Base-by-base conservation (phyloP, 441 rosid genomes). In the Jatropha multifida region DNA sequence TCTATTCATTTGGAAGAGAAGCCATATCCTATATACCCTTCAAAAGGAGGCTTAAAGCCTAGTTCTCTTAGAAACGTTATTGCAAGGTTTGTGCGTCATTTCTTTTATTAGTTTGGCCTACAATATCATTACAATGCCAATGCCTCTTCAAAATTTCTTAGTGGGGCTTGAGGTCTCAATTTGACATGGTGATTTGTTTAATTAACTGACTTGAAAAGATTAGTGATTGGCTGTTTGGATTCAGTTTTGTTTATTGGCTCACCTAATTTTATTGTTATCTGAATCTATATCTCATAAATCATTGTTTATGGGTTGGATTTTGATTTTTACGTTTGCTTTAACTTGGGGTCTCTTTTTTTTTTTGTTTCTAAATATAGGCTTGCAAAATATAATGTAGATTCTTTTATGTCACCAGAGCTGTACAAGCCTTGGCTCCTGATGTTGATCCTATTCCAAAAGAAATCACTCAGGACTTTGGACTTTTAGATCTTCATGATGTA, bases 31-130 rank as follows among this genome's bases (percentile, higher is more conserved):
- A 54, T 12, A 23, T 38, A 26, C 84, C 96, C 98, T 76, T 90
- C 98, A 71, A 96, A 94, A 85, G 97, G 99, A 78, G 94, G 94
- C 77, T 77, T 90, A 83, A 87, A 84, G 74, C 89, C 98, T 59
- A 79, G 80, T 77, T 85, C 89, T 81, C 85, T 96, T 55, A 81
- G 94, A 81, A 88, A 89, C 64, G 76, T 82, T 82, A 88, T 96
- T 79, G 82, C 87, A 82, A 90, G 95, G 98, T 94, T 72, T 54
- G 85, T 83, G 41, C 64, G 69, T 54, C n/a, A 40, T 17, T n/a
- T 38, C 55, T 71, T 64, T 76, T 37, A 20, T 48, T 61, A 62
- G 26, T 73, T 74, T 79, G 51, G 15, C 12, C 3, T 37, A 40
- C 37, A 60, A 6, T 26, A 26, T 17, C 17, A 26, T 26, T 11